These are phyloP conservation scores for Herpetospermum pedunculosum DNA, from an alignment of 306 rosid genomes.

Conservation along the genomic window DNA sequence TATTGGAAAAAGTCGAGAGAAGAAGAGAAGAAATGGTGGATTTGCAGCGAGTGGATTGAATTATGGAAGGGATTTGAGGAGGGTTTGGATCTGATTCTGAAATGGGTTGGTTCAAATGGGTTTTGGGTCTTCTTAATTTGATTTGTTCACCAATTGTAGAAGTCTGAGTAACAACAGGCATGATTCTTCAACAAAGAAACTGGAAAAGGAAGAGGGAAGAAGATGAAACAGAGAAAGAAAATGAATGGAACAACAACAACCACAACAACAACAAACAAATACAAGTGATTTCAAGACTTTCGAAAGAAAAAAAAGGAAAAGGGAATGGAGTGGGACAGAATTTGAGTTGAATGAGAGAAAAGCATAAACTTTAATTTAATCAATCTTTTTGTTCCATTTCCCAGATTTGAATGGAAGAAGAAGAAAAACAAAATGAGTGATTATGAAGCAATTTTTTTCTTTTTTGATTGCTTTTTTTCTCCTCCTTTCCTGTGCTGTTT, in stretches of 20 bases:
- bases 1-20: conserved; percentile 48
- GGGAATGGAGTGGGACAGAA: conserved; percentile 13
- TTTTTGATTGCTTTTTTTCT: neutral
- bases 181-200: conserved; percentile 14
- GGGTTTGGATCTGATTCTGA: conserved; percentile 50
- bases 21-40: conserved; percentile 75
- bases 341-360: conserved; percentile 8
- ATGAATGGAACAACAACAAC: neutral
- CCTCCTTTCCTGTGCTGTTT: conserved; percentile 13
- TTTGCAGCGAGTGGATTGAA: conserved; percentile 60
- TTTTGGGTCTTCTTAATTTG: conserved; percentile 64
- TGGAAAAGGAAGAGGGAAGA: neutral
- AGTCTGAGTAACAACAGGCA: conserved; percentile 43
- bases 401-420: conserved; percentile 3
- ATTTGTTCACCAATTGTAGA: conserved; percentile 30
- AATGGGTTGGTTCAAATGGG: conserved; percentile 37
- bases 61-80: conserved; percentile 31
- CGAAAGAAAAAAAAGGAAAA: conserved; percentile 14
- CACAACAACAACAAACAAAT: neutral
- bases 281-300: neutral
- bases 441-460: neutral
- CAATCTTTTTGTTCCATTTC: conserved; percentile 2
- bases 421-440: neutral
- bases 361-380: conserved; percentile 4
- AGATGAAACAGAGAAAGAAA: neutral